A percentile compares a stretch with the other conserved stretches of the same genome.
Evolutionary conservation across 2,329 filamentous ascomycete species (phyloP).

Genomic region (Emergomyces africanus): DNA sequence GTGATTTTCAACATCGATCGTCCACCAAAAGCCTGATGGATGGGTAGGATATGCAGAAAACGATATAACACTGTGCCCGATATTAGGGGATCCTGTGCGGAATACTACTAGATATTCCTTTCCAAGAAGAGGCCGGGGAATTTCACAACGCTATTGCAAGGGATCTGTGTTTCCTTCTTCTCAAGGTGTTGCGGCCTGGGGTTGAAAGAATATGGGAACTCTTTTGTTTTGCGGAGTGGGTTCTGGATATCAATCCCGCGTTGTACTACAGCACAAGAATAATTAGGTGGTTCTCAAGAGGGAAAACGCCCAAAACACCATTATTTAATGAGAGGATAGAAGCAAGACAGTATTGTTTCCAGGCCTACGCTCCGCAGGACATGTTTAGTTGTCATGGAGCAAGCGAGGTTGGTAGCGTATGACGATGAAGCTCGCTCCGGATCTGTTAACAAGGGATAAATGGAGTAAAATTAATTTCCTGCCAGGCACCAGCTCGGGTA

Average conservation of each 20-base stretch:
- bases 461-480: neutral
- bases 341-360: neutral
- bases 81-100: no score
- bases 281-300: neutral
- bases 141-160: neutral
- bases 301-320: neutral
- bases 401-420: no score
- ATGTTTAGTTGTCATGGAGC: no score
- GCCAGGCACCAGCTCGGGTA: no score
- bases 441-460: neutral
- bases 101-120: neutral
- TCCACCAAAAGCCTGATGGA: no score
- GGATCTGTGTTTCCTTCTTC: neutral
- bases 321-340: neutral
- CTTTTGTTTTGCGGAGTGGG: neutral
- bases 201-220: neutral
- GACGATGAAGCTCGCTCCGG: neutral
- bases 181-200: neutral
- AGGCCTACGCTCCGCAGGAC: neutral
- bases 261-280: neutral
- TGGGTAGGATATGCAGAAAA: no score
- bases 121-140: no score
- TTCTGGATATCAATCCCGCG: neutral
- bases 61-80: no score
- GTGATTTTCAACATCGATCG: no score